Evolutionary conservation across 1,139 yeast genomes (phyloP), one percentile per base, ranked within the genome.

Genomic region (Zygoascus sp.): DNA sequence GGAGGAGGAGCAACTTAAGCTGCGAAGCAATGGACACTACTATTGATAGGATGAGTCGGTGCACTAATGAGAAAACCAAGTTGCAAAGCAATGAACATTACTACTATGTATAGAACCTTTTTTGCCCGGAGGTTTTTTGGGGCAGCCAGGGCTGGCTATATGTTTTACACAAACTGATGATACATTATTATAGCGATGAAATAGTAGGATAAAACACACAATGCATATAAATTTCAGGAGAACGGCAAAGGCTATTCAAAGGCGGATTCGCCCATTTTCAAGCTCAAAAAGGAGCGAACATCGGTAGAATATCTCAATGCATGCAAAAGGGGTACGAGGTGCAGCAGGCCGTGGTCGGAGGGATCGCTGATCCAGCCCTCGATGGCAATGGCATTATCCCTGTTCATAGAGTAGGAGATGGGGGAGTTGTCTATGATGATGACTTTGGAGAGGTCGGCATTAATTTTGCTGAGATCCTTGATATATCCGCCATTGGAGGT

Each of bases 361-460:
- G 95, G 95, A 66, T 92, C 98, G 60, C 87, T 88, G 53, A 92
- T 88, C 98, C 98, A 92, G 39, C 98, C 97, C 66, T 90, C 97
- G 17, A 92, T 88, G 69, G 84, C 81, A 32, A 92, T 81, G 0
- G 96, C 98, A 62, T 92, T 92, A 56, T 82, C 81, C 53, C 81
- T 87, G 62, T 92, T 92, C 62, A 80, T 68, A 10, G 89, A 83
- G 64, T 87, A 92, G 60, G 95, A 83, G 9, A 88, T 75, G 1
- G 97, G 97, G 6, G 96, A 88, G 67, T 92, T 92, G 67, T 92
- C 98, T 47, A 92, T 75, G 40, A 92, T 84, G 50, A 90, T 72
- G 28, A 88, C 80, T 58, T 82, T 83, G 50, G 83, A 78, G 49
- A 88, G 73, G 54, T 85, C 90, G 40, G 62, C 53, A 36, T 67